Percentiles rank a stretch among this genome's conserved stretches.
These are phyloP conservation scores for Trichoderma koningiopsis DNA, from an alignment of 2,329 filamentous ascomycete species.

Conservation along the genomic window DNA sequence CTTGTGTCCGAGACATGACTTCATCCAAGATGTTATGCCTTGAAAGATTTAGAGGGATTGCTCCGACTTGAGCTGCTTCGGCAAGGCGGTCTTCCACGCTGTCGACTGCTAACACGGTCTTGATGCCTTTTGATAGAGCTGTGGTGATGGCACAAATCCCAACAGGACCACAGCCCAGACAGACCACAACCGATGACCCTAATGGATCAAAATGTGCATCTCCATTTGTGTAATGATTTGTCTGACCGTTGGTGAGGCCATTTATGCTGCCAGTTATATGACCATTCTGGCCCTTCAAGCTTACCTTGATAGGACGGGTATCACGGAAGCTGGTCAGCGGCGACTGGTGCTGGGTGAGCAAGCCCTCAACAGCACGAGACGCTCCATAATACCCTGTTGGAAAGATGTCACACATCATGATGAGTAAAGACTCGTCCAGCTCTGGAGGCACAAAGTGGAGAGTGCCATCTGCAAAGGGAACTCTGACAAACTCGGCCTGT, in stretches of 20 bases:
- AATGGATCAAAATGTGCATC: background rate
- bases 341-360: background rate
- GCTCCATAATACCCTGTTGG: constrained; percentile 13
- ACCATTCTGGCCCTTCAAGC: background rate
- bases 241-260: background rate
- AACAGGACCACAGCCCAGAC: constrained; percentile 7
- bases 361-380: background rate
- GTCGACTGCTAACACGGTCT: constrained; percentile 4
- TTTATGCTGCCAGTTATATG: background rate
- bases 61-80: constrained; percentile 4
- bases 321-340: background rate
- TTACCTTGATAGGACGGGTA: background rate
- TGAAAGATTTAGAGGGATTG: constrained; percentile 2
- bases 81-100: background rate
- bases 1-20: constrained; percentile 1
- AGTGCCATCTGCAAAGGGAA: constrained; percentile 13
- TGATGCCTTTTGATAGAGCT: background rate
- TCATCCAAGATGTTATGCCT: background rate
- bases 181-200: background rate
- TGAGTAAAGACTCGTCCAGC: background rate
- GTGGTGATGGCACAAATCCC: constrained; percentile 13
- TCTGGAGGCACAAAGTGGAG: background rate
- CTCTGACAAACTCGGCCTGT: constrained; percentile 11
- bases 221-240: background rate
- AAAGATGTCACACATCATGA: constrained; percentile 18